Conservation (phyloP, 208 protist genomes). For the Acanthamoeba sp. region DNA sequence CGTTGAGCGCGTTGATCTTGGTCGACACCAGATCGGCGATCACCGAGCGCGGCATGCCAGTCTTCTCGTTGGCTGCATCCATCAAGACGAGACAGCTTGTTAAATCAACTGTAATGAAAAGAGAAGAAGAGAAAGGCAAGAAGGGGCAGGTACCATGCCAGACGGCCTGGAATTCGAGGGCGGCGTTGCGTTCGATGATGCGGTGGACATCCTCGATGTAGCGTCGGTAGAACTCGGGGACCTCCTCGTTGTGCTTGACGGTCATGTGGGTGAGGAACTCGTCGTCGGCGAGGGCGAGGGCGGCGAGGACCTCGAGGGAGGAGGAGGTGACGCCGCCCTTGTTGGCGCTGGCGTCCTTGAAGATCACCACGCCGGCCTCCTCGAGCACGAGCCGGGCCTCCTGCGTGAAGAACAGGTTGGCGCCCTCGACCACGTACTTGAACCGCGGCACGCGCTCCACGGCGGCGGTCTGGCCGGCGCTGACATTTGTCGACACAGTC, state of each 20-base stretch:
- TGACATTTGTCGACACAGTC: neutral
- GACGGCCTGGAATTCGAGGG: conserved; percentile 92
- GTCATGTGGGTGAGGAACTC: conserved; percentile 87
- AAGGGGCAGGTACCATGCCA: neutral
- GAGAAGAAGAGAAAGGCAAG: neutral
- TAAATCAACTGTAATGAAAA: conserved; percentile 18
- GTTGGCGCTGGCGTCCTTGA: conserved; percentile 95
- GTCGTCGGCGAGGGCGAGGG: conserved; percentile 94
- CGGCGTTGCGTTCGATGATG: conserved; percentile 93
- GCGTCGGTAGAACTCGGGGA: conserved; percentile 94
- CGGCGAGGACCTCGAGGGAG: conserved; percentile 96
- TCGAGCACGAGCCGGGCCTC: conserved; percentile 94
- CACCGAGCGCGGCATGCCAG: conserved; percentile 87
- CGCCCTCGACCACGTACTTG: conserved; percentile 97
- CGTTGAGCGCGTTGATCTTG: conserved; percentile 94
- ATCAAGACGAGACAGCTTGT: neutral
- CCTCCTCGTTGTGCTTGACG: conserved; percentile 79
- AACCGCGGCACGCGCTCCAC: conserved; percentile 87
- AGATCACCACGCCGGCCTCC: conserved; percentile 72
- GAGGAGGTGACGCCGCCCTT: conserved; percentile 98
- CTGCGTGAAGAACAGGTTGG: conserved; percentile 98
- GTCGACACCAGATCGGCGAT: conserved; percentile 92
- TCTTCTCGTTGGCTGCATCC: neutral
- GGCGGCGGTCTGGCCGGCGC: conserved; percentile 88
- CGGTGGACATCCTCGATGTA: conserved; percentile 94